Percentiles rank a stretch among this genome's conserved stretches.
These are phyloP conservation scores for Heracleum sosnowskyi DNA, from an alignment of 129 eudicot genomes.

Conservation along the genomic window DNA sequence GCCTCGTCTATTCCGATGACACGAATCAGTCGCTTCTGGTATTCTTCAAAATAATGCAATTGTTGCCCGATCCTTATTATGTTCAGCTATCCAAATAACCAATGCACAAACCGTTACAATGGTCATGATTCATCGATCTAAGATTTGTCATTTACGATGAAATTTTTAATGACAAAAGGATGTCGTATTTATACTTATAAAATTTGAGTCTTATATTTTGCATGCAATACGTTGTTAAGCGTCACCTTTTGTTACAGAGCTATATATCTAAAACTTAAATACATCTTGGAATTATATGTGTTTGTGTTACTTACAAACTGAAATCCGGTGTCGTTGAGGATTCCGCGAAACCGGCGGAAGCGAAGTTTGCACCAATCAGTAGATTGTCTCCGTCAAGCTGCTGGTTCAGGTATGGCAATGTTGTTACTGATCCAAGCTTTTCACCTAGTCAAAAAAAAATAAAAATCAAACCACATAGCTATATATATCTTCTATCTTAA, in stretches of 20 bases:
- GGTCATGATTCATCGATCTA: too few species aligned
- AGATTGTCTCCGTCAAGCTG: constrained; percentile 46
- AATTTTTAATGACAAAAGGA: background rate
- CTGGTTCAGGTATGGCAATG: constrained; percentile 58
- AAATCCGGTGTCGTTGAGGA: constrained; percentile 63
- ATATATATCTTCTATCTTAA: background rate
- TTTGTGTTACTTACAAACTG: constrained; percentile 51
- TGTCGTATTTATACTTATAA: too few species aligned
- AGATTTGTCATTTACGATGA: too few species aligned
- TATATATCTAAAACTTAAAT: background rate
- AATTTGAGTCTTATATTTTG: constrained; percentile 4
- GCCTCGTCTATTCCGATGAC: constrained; percentile 39
- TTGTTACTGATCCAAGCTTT: constrained; percentile 42
- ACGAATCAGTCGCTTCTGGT: constrained; percentile 39
- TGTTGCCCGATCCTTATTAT: constrained; percentile 55
- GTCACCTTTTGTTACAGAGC: background rate
- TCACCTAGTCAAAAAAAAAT: constrained; percentile 25
- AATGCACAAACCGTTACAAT: background rate
- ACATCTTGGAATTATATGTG: background rate
- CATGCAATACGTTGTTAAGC: background rate
- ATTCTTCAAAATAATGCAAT: constrained; percentile 33
- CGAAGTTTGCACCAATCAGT: constrained; percentile 65
- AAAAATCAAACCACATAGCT: background rate
- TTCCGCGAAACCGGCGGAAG: constrained; percentile 76
- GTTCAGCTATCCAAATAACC: constrained; percentile 29